These are phyloP conservation scores for Linaria vulgaris DNA, from an alignment of 257 asterid species.

Conservation along the genomic window DNA sequence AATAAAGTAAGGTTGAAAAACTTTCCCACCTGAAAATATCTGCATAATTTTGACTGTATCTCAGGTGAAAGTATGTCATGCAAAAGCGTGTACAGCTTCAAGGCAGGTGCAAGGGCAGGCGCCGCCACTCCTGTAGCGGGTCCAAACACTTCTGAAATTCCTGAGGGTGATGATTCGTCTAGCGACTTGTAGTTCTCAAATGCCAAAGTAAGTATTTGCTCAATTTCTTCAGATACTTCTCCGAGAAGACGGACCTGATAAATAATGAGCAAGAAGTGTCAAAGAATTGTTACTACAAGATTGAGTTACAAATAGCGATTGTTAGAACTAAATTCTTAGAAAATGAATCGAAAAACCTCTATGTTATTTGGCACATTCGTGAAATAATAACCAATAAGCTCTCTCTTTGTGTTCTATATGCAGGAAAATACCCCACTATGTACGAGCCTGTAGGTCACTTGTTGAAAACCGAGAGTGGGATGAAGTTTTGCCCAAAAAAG, in stretches of 20 bases:
- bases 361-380: too few relatives aligned
- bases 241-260: conserved; percentile 83
- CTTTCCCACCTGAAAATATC: conserved; percentile 78
- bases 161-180: conserved; percentile 71
- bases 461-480: too few relatives aligned
- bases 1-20: conserved; percentile 9
- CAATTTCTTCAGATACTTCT: conserved; percentile 80
- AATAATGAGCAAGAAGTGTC: conserved; percentile 19
- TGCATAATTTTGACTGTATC: conserved; percentile 74
- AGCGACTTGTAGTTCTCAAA: conserved; percentile 90
- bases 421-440: too few relatives aligned
- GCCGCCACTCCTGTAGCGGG: conserved; percentile 74
- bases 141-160: conserved; percentile 62
- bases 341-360: too few relatives aligned
- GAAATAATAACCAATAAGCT: too few relatives aligned
- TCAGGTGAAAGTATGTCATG: conserved; percentile 79
- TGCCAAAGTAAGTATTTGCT: conserved; percentile 63
- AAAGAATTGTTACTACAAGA: conserved; percentile 19
- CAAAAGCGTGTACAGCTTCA: conserved; percentile 76
- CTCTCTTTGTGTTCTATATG: too few relatives aligned
- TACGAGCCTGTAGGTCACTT: too few relatives aligned
- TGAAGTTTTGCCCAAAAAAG: too few relatives aligned
- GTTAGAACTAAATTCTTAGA: too few relatives aligned
- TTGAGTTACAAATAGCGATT: too few relatives aligned
- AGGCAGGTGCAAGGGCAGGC: conserved; percentile 81